Evolutionary conservation across 495 filamentous ascomycete genomes (phyloP), one percentile per base, ranked within the genome.

Genomic region (Xylaria venustula): DNA sequence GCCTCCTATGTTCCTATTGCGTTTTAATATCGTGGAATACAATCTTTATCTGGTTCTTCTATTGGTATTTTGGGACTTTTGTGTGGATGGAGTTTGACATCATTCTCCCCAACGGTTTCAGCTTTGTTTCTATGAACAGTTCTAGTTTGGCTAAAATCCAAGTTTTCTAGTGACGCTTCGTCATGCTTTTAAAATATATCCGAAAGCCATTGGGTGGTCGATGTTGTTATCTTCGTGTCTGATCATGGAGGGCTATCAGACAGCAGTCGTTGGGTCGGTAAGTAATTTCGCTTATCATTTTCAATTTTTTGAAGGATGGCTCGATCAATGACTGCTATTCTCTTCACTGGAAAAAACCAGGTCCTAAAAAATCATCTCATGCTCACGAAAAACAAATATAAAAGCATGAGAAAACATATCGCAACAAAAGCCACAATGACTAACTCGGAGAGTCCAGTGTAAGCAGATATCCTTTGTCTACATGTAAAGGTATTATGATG

Each of bases 201-300:
- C 73, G 0, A 79, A 79, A 53, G 76, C 76, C 40, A 66, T 79
- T 32, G 77, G 60, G 4, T 83, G 79, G 79, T 78, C 74, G 28
- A 64, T 83, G 62, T 67, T 81, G n/a, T 73, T 83, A 22, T 79
- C 76, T 8, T 77, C 78, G 3, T 75, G 75, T 65, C 73, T 83
- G 28, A 74, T 75, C 52, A 83, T 83, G 81, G 80, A 83, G 64
- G 81, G 81, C 12, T 83, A 79, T 60, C 79, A 81, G 66, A 71
- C 80, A 15, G 56, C 69, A 0, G 54, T 71, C 8, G 67, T 71
- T 19, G 69, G 69, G 32, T 69, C 69, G 9, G 69, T 71, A 54
- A 65, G 69, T 66, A 1, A 2, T 20, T 26, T 19, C 14, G 8
- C 5, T 41, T 48, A 15, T 32, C 17, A 20, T 42, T 25, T 20